phyloP scores from a whole-genome alignment of 768 basidiomycete species.

The Mycena rosella region DNA sequence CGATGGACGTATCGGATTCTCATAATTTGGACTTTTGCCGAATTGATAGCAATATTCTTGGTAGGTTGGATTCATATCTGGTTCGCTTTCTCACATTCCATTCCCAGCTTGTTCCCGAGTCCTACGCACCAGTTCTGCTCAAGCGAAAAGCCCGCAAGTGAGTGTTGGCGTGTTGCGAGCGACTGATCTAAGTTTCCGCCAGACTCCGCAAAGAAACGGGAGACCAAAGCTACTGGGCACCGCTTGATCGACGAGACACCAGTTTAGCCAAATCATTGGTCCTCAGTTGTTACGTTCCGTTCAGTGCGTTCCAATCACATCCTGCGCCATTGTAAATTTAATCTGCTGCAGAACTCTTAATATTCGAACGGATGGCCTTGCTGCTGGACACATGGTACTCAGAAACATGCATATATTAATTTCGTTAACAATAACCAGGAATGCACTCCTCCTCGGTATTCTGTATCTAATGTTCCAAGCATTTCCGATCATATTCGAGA shows the following conservation, averaged over 20 bases:
- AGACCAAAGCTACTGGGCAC: conserved; percentile 66
- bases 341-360: conserved; percentile 63
- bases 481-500: conserved; percentile 66
- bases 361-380: conserved; percentile 82
- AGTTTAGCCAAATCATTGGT: conserved; percentile 61
- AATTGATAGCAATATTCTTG: conserved; percentile 63
- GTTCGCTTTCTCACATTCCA: neutral
- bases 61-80: conserved; percentile 49
- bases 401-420: conserved; percentile 44
- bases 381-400: conserved; percentile 75
- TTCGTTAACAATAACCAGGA: conserved; percentile 65
- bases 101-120: conserved; percentile 76
- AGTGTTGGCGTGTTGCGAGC: conserved; percentile 11
- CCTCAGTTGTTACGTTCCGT: conserved; percentile 77
- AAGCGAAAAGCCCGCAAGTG: conserved; percentile 71
- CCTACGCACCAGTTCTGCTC: conserved; percentile 72
- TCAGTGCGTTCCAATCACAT: conserved; percentile 61
- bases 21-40: conserved; percentile 75
- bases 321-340: conserved; percentile 5
- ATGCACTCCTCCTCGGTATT: conserved; percentile 68
- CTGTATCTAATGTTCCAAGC: conserved; percentile 77
- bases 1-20: conserved; percentile 84
- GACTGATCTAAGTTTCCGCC: neutral
- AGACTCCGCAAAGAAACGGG: conserved; percentile 71
- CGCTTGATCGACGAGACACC: conserved; percentile 64